A percentile compares a stretch with the other conserved stretches of the same genome.
phyloP scores from a whole-genome alignment of 768 basidiomycete genomes.

The Mycena vitilis region DNA sequence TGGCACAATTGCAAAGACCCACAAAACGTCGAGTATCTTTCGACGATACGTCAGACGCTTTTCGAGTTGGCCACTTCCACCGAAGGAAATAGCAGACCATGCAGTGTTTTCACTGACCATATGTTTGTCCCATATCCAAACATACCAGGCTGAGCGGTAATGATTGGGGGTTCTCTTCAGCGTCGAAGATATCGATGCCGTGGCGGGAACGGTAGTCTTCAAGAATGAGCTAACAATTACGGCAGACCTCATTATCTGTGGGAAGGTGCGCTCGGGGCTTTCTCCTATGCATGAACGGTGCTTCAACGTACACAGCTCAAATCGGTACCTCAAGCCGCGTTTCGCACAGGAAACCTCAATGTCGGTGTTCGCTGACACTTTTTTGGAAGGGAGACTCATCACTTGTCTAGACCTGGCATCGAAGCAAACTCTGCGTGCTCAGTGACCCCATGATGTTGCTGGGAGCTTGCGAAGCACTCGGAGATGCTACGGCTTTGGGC shows the following conservation, averaged over 20 bases:
- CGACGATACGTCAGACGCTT: constrained; percentile 25
- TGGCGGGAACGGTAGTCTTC: constrained; percentile 16
- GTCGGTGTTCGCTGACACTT: constrained; percentile 20
- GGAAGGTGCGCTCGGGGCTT: constrained; percentile 5
- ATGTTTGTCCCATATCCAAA: constrained; percentile 29
- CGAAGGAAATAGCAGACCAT: constrained; percentile 42
- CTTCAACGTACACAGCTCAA: no score
- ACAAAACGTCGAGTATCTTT: no score
- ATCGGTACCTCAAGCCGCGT: no score
- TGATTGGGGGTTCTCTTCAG: neutral
- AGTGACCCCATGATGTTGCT: constrained; percentile 37
- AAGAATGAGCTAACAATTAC: constrained; percentile 30
- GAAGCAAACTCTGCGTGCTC: constrained; percentile 41
- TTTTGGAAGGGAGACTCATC: neutral
- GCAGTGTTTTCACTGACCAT: constrained; percentile 40
- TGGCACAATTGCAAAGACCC: no score
- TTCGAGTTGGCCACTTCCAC: constrained; percentile 41
- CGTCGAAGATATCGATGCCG: constrained; percentile 11
- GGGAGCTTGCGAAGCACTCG: constrained; percentile 46
- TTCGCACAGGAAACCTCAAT: neutral
- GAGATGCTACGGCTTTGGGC: constrained; percentile 46
- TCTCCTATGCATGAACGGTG: neutral
- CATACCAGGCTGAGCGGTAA: neutral
- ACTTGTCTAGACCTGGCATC: constrained; percentile 42
- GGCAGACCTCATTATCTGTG: constrained; percentile 47